Evolutionary conservation across 352 stramenopile genomes (phyloP).

Genomic region (Phytophthora syringae): DNA sequence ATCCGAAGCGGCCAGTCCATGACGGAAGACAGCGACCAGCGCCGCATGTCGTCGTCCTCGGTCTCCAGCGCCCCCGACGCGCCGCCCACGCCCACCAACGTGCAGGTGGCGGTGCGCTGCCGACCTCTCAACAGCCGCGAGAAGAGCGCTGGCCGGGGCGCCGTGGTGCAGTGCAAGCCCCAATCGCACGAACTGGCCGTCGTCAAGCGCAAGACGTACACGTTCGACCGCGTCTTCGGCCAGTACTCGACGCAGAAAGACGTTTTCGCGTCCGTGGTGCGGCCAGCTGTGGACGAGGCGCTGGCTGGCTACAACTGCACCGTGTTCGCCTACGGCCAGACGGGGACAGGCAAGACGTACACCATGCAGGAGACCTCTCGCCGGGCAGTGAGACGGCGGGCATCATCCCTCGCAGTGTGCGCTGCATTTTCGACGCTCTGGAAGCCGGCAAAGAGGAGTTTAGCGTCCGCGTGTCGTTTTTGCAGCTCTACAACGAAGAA

Average conservation of each 20-base stretch:
- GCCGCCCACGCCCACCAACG: conserved; percentile 60
- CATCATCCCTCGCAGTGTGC: conserved; percentile 95
- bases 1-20: conserved; percentile 2
- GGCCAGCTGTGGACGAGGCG: conserved; percentile 96
- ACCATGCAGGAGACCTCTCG: conserved; percentile 97
- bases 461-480: conserved; percentile 95
- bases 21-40: conserved; percentile 22
- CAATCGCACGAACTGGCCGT: conserved; percentile 88
- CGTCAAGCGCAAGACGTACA: conserved; percentile 91
- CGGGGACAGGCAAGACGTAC: conserved; percentile 97
- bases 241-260: conserved; percentile 98
- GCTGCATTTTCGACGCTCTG: conserved; percentile 96
- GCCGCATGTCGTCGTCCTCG: conserved; percentile 37
- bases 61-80: conserved; percentile 15
- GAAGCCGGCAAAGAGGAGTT: conserved; percentile 91
- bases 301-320: conserved; percentile 96
- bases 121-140: conserved; percentile 91
- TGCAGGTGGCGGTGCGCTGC: conserved; percentile 92
- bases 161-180: conserved; percentile 88
- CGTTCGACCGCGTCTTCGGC: conserved; percentile 93
- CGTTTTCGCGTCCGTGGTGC: conserved; percentile 94
- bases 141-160: conserved; percentile 72
- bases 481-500: conserved; percentile 99
- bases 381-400: conserved; percentile 88
- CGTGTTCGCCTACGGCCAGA: conserved; percentile 98